Percentiles rank a stretch among this genome's conserved stretches.
phyloP scores from a whole-genome alignment of 129 eudicot genomes.

The Oenanthe sinensis region DNA sequence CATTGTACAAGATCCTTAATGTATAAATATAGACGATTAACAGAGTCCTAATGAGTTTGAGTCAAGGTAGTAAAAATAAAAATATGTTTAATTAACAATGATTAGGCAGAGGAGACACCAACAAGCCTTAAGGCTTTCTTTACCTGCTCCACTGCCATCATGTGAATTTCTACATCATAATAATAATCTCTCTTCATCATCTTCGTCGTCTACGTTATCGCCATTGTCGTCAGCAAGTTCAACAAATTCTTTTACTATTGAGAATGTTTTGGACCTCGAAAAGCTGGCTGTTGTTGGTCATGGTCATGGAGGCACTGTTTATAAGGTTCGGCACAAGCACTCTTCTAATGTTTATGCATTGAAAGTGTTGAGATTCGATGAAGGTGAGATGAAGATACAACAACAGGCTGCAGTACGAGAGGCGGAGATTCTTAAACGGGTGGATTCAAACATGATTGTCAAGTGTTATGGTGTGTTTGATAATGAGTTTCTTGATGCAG shows the following conservation, averaged over 20 bases:
- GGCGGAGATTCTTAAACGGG: conserved; percentile 25
- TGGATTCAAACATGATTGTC: conserved; percentile 27
- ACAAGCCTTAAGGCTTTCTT: conserved; percentile 19
- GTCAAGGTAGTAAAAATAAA: not conserved
- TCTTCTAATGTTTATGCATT: conserved; percentile 18
- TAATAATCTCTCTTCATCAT: not conserved
- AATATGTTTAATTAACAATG: conserved; percentile 12
- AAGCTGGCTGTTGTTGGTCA: conserved; percentile 33
- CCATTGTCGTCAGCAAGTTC: conserved; percentile 17
- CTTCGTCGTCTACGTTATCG: conserved; percentile 12
- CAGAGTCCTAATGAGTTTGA: not conserved
- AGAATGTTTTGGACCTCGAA: conserved; percentile 20
- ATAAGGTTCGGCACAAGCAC: conserved; percentile 26
- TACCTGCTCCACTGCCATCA: conserved; percentile 14
- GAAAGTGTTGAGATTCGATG: conserved; percentile 21
- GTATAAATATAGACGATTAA: not conserved
- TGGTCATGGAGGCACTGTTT: conserved; percentile 33
- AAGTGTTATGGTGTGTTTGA: conserved; percentile 29
- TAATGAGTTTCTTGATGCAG: conserved; percentile 6
- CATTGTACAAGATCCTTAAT: not conserved
- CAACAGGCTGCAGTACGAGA: conserved; percentile 26
- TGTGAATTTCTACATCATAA: conserved; percentile 1
- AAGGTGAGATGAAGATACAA: not conserved
- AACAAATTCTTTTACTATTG: conserved; percentile 15
- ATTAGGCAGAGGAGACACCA: conserved; percentile 30